phyloP scores from a whole-genome alignment of 441 rosid species.

The Kokia cookei region DNA sequence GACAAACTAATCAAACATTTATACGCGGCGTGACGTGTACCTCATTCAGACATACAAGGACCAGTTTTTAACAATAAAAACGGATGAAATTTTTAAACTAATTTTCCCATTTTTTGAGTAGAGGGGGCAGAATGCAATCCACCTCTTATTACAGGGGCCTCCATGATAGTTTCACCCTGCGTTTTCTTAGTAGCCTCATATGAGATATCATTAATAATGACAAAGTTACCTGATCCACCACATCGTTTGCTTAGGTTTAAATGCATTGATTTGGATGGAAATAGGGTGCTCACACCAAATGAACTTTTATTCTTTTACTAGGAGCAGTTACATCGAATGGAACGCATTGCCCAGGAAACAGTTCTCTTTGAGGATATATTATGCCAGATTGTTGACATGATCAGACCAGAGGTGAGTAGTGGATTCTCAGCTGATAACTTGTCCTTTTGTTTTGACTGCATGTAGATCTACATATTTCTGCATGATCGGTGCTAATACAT shows the following conservation, averaged over 20 bases:
- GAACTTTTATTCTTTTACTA: slow-evolving; percentile 64
- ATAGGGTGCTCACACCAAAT: slow-evolving; percentile 52
- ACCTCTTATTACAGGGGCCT: no score
- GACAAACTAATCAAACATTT: no score
- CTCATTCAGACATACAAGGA: no score
- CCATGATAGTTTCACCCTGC: no score
- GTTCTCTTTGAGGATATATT: slow-evolving; percentile 57
- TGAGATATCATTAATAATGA: background rate
- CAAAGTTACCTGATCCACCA: background rate
- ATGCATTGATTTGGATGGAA: slow-evolving; percentile 64
- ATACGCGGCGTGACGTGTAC: no score
- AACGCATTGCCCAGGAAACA: slow-evolving; percentile 57
- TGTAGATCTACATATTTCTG: background rate
- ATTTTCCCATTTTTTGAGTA: no score
- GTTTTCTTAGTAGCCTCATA: background rate
- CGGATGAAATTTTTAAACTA: no score
- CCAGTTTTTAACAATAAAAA: no score
- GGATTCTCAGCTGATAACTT: slow-evolving; percentile 1
- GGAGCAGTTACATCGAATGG: slow-evolving; percentile 74
- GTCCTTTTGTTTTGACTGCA: background rate
- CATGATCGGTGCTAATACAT: background rate
- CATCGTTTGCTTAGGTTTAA: slow-evolving; percentile 42
- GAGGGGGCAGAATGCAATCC: no score
- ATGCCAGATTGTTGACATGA: slow-evolving; percentile 67
- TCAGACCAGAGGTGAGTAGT: slow-evolving; percentile 47